Evolutionary conservation across 2,329 filamentous ascomycete genomes (phyloP), one percentile per base, ranked within the genome.

Genomic region (Grosmannia penicillata): DNA sequence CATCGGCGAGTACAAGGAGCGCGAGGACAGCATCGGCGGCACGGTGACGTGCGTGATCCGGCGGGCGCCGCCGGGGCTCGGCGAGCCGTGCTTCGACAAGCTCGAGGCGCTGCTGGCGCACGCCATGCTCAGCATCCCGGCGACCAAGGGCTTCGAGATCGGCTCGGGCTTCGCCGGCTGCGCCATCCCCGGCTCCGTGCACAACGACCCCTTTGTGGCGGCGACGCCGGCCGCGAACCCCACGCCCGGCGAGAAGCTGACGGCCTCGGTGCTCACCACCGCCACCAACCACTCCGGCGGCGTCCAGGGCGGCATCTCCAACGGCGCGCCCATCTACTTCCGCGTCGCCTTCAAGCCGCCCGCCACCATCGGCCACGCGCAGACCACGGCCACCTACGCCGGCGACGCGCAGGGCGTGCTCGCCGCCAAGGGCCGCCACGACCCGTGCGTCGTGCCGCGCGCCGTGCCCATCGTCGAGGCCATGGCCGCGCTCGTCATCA

Each of bases 21-120:
- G 67, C 42, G 60, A 84, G 42, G 89, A 96, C 65, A 89, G 81
- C 62, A 95, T 93, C 48, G 91, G 91, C 42, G 91, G 91, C 44
- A 93, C 85, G 11, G 86, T 96, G 15, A 94, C 86, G 33, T 96
- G 89, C 51, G 82, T 96, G 28, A 86, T 96, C 53, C 75, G 82
- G n/a, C n/a, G n/a, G n/a, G n/a, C n/a, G n/a, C n/a, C n/a, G n/a
- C n/a, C n/a, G n/a, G n/a, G n/a, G 0, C 71, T 96, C 3, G 91
- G 91, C 43, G 91, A 96, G 68, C 91, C 89, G 1, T 82, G 76
- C 59, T 96, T 98, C 58, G 84, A 93, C 60, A 96, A 96, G 66
- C 70, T 96, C 32, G 87, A 98, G 65, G 91, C 91, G 8, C 75
- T 73, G 55, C 75, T 98, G 33, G 87, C 76, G 21, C 89, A 96